Base-by-base conservation (phyloP, 805 yeast species). In the Nakazawaea wyomingensis region DNA sequence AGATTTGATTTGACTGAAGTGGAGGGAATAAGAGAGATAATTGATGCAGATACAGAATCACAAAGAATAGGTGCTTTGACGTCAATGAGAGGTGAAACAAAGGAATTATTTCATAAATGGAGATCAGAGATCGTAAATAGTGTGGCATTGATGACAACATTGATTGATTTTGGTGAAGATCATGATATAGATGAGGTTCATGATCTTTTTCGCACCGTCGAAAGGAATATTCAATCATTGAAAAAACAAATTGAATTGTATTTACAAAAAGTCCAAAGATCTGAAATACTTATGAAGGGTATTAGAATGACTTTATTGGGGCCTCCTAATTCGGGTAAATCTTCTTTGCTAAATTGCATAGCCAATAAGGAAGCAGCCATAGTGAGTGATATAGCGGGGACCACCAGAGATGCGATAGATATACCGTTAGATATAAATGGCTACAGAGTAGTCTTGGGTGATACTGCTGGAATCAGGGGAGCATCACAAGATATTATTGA, bases 271-370 rank as follows among this genome's bases (percentile, higher is more conserved):
- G 74, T 82, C 4, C 66, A 68, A 31, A 64, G 77, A 42, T 74
- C 87, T 0, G 85, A 80, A 50, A 65, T 90, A 1, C 59, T 91
- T 13, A 60, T 82, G 32, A 68, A 73, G 19, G 99, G 99, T 1
- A 78, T 91, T 22, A 77, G 76, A 45, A 54, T 90, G 20, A 78
- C 82, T 0, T 64, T 93, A 8, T 50, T 90, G 11, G 99, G 99
- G 0, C 93, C 95, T 5, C 96, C 99, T 1, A 93, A 93, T 60
- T 96, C 96, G 1, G 99, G 99, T 0, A 93, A 93, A 57, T 89
- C 96, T 3, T 86, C 96, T 1, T 62, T 93, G 9, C 61, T 93
- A 40, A 93, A 93, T 54, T 55, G 64, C n/a, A 60, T 93, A 6
- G 87, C 90, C 0, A 72, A 80, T 46, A 76, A 84, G 18, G 95